Evolutionary conservation across 306 rosid species (phyloP).

Genomic region (Trichosanthes truncata): DNA sequence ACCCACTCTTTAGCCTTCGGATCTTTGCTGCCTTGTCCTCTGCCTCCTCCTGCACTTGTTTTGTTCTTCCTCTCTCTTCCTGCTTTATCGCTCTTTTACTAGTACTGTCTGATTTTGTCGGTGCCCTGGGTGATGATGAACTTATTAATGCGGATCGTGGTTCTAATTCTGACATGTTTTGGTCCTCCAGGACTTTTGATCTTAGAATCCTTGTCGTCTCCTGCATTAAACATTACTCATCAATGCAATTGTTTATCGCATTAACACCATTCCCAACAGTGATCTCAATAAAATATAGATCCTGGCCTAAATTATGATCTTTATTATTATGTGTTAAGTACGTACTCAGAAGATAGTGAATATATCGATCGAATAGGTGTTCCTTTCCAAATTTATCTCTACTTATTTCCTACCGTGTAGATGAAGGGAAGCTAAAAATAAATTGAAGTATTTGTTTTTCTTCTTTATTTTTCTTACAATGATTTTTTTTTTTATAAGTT

Average conservation of each 20-base stretch:
- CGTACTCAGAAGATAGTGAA: background rate
- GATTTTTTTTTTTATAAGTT: background rate
- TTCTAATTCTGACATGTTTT: conserved; percentile 30
- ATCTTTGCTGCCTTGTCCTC: conserved; percentile 63
- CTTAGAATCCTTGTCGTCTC: conserved; percentile 36
- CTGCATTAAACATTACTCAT: conserved; percentile 32
- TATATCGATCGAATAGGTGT: background rate
- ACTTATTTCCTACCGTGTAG: background rate
- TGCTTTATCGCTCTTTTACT: conserved; percentile 20
- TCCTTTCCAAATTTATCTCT: background rate
- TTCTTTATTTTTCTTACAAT: background rate
- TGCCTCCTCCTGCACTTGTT: background rate
- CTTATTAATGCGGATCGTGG: conserved; percentile 15
- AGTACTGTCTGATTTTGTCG: conserved; percentile 18
- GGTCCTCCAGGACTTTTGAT: conserved; percentile 25
- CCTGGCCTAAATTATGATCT: background rate
- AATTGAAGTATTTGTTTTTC: background rate
- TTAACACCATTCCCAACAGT: background rate
- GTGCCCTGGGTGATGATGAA: conserved; percentile 8
- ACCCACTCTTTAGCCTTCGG: conserved; percentile 68
- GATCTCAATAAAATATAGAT: background rate
- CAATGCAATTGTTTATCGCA: background rate
- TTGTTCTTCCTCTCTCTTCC: conserved; percentile 14
- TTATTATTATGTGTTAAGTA: background rate
- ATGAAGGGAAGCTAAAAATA: background rate